Evolutionary conservation across 169 alveolate species (phyloP), one percentile per base, ranked within the genome.

Genomic region (Babesia bigemina): DNA sequence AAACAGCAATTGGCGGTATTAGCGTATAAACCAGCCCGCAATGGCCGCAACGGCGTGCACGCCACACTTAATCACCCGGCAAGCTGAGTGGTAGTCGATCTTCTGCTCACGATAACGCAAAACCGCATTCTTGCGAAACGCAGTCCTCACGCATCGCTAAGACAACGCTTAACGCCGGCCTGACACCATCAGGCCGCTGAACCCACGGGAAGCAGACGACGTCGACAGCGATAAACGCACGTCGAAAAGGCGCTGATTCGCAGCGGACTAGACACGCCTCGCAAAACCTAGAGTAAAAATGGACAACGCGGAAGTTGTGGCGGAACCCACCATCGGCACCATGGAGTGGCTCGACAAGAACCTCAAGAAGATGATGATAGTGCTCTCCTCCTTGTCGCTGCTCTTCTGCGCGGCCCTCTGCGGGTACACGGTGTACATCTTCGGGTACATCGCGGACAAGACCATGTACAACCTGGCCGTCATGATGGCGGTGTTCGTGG

Each of bases 281-380:
- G 4, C 50, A 16, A 45, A 16, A 10, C 0, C 47, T 11, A 39
- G 14, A 45, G 17, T 17, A 53, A 26, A 10, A 17, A 26, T 53
- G 36, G 42, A 24, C 61, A 14, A 2, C 29, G 10, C 36, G n/a
- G n/a, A 19, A 61, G 22, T 36, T 50, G 33, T 8, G 9, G 19
- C 70, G 19, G 56, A 13, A 8, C 12, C 63, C 2, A 47, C 45
- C 10, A n/a, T 67, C 58, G 76, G 76, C 19, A 67, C 76, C 48
- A 36, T 67, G 59, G 58, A 26, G 26, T 67, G 76, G 76, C 56
- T 67, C 21, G 53, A 67, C 57, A 26, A 36, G 4, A 48, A 67
- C 57, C 0, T 67, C 19, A 67, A 47, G 33, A 21, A 9, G 42
- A 22, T 67, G 45, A 12, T 55, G 50, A 26, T 39, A 7, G 49